Conservation (phyloP, 2,329 filamentous ascomycete genomes). For the Trichothecium sympodiale region DNA sequence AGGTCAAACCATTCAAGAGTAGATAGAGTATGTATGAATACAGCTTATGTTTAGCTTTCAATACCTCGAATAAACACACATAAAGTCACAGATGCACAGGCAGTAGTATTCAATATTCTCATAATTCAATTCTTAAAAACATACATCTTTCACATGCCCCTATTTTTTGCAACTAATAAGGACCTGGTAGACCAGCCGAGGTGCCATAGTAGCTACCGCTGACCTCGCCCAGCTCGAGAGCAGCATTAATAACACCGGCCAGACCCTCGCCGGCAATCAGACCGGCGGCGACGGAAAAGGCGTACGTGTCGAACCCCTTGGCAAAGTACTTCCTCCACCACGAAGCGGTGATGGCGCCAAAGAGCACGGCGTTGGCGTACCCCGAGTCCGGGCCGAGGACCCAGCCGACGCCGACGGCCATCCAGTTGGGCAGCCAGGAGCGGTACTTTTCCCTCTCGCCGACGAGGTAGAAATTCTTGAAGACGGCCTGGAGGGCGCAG, state of each 20-base stretch:
- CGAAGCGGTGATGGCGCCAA: conserved; percentile 40
- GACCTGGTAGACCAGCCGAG: conserved; percentile 9
- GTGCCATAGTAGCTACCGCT: conserved; percentile 13
- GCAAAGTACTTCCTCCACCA: conserved; percentile 42
- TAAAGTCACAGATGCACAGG: too few species aligned
- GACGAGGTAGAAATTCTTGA: conserved; percentile 42
- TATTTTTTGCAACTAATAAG: conserved; percentile 1
- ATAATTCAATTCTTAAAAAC: too few species aligned
- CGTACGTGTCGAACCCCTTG: conserved; percentile 41
- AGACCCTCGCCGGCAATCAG: conserved; percentile 53
- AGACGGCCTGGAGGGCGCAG: conserved; percentile 36
- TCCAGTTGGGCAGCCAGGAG: conserved; percentile 51
- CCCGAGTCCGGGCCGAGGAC: conserved; percentile 41
- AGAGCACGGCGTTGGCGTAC: conserved; percentile 40
- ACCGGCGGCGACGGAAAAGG: conserved; percentile 48
- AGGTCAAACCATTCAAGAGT: too few species aligned
- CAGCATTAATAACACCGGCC: conserved; percentile 49
- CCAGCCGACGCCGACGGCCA: conserved; percentile 49
- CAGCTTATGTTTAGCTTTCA: too few species aligned
- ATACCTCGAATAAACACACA: too few species aligned
- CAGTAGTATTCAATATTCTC: too few species aligned
- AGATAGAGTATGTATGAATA: too few species aligned
- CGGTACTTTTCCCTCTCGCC: conserved; percentile 42
- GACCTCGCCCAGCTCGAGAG: conserved; percentile 24
- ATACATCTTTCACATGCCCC: too few species aligned